These are phyloP conservation scores for Neofusicoccum umdonicola DNA, from an alignment of 2,329 filamentous ascomycete species.

Conservation along the genomic window DNA sequence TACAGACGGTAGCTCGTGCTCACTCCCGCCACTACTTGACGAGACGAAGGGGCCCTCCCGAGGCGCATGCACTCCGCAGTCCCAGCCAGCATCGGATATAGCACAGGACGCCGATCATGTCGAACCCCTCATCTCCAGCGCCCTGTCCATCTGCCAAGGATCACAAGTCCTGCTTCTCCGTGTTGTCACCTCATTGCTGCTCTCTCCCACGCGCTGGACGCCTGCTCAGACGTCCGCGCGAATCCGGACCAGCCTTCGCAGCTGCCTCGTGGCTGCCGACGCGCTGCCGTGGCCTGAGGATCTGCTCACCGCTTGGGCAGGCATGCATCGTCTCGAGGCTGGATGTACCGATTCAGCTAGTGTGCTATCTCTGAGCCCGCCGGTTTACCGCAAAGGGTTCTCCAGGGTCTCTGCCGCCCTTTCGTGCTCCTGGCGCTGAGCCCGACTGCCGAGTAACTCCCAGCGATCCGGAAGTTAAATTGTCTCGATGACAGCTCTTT, in stretches of 20 bases:
- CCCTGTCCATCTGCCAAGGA: background rate
- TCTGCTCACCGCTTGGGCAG: slow-evolving; percentile 9
- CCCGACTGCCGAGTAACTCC: background rate
- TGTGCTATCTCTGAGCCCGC: background rate
- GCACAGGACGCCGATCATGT: background rate
- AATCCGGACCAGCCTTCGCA: background rate
- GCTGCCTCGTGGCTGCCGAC: background rate
- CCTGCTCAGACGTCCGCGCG: background rate
- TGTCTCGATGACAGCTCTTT: background rate
- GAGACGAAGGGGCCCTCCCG: slow-evolving; percentile 1
- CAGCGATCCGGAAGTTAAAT: slow-evolving; percentile 2
- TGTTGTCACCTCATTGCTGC: background rate
- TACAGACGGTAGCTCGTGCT: slow-evolving; percentile 2
- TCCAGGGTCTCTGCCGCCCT: background rate
- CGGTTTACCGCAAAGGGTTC: background rate
- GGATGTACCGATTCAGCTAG: background rate
- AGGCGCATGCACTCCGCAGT: slow-evolving; percentile 4
- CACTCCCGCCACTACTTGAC: background rate
- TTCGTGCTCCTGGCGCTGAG: background rate
- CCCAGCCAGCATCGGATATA: background rate
- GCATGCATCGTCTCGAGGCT: background rate
- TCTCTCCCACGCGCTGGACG: background rate
- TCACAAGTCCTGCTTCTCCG: background rate
- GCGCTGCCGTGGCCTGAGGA: background rate
- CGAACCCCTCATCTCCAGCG: background rate